These are phyloP conservation scores for Halophytophthora polymorphica DNA, from an alignment of 352 stramenopile genomes.

Conservation along the genomic window DNA sequence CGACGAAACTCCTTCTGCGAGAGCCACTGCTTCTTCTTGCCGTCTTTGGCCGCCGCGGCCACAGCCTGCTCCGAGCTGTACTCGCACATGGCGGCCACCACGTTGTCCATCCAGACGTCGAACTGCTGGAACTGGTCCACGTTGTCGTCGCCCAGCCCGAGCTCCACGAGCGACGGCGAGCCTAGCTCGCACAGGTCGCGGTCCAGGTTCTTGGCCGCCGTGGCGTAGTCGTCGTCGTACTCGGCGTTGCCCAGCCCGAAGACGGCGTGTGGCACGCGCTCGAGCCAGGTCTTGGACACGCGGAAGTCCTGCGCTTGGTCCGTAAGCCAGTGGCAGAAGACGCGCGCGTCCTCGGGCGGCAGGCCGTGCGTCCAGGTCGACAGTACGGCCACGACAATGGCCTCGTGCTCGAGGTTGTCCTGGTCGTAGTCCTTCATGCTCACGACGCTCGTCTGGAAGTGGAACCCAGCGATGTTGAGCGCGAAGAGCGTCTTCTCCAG, in stretches of 20 bases:
- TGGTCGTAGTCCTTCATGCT: conserved; percentile 89
- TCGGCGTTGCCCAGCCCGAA: conserved; percentile 87
- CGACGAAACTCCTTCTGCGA: conserved; percentile 84
- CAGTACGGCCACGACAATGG: conserved; percentile 79
- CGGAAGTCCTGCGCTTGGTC: conserved; percentile 90
- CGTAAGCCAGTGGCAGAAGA: conserved; percentile 85
- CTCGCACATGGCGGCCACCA: conserved; percentile 78
- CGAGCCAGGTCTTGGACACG: conserved; percentile 80
- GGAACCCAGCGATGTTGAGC: conserved; percentile 72
- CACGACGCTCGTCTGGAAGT: conserved; percentile 82
- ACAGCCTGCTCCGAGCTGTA: conserved; percentile 45
- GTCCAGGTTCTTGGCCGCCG: conserved; percentile 74
- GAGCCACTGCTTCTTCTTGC: conserved; percentile 45
- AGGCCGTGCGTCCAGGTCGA: conserved; percentile 84
- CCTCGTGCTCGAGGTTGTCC: conserved; percentile 88
- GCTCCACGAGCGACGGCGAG: conserved; percentile 49
- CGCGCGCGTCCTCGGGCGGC: conserved; percentile 65
- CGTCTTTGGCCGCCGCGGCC: conserved; percentile 12
- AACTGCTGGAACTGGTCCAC: conserved; percentile 83
- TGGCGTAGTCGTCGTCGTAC: conserved; percentile 87
- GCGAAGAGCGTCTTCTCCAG: conserved; percentile 80
- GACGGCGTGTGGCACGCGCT: conserved; percentile 66
- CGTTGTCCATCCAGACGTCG: conserved; percentile 75
- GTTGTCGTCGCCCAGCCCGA: conserved; percentile 80
- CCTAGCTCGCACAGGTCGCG: conserved; percentile 56